Base-by-base conservation (phyloP, 1,139 yeast species). In the Hyphopichia buzzinii region DNA sequence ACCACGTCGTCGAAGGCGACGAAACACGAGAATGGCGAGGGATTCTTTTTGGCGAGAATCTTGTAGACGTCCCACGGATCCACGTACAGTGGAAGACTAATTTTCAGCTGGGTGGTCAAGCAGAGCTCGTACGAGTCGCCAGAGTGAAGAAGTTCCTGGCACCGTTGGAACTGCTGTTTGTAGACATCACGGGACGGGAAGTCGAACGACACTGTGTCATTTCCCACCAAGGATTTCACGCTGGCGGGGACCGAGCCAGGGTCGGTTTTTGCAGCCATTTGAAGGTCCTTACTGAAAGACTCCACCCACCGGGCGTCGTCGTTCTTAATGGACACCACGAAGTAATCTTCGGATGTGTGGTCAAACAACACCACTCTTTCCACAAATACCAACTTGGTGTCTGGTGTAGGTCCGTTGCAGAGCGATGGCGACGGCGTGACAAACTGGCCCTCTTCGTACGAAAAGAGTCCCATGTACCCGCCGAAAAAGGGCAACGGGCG, bases 111-210 rank as follows among this genome's bases (percentile, higher is more conserved):
- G 1, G 86, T 83, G 0, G 98, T 92, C 28, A 92, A 70, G 54
- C 98, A 92, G 17, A 94, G 72, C 55, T 94, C 99, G 52, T 94
- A 94, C 1, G 97, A 89, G 52, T 92, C 95, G 8, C 99, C 99
- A 4, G 81, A 64, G 38, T 74, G 79, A 31, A 94, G 69, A 44
- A 64, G 79, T 15, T 77, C 73, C 57, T 88, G 95, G 54, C 96
- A 87, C 36, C 63, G 46, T 2, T 67, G 54, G 50, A 89, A 86
- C 34, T 78, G 79, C 3, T 65, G 44, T 7, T 66, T 57, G 57
- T 90, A 92, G 1, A 62, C 54, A 0, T 66, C 67, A 42, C 75
- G 72, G 16, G 74, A 63, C 0, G 96, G 95, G 38, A 69, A 59
- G 17, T 62, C 64, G 35, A 80, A 70, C 15, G 49, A 49, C 11